These are phyloP conservation scores for Fusarium nanum DNA, from an alignment of 2,329 filamentous ascomycete genomes.

Conservation along the genomic window DNA sequence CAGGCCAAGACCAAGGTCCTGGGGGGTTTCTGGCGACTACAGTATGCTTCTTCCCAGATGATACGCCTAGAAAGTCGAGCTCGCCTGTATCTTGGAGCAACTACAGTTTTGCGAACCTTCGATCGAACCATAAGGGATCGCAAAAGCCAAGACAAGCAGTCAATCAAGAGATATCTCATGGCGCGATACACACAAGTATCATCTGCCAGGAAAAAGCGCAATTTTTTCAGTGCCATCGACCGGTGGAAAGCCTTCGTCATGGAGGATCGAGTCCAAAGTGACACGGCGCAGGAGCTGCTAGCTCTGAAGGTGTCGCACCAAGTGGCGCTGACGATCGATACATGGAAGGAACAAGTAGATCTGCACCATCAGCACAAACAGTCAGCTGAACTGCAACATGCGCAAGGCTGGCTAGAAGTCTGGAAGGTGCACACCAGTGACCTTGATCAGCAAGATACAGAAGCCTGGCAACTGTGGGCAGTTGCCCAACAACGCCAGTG, in stretches of 20 bases:
- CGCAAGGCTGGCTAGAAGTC: conserved; percentile 33
- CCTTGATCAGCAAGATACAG: conserved; percentile 42
- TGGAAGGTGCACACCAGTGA: conserved; percentile 42
- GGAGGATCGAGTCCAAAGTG: conserved; percentile 22
- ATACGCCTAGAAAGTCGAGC: conserved; percentile 43
- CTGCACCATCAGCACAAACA: conserved; percentile 33
- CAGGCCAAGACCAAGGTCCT: conserved; percentile 30
- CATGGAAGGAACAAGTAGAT: conserved; percentile 40
- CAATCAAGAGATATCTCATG: conserved; percentile 51
- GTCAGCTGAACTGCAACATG: conserved; percentile 38
- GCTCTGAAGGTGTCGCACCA: conserved; percentile 20
- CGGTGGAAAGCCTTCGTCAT: conserved; percentile 45
- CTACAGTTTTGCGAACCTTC: conserved; percentile 45
- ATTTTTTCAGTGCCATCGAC: conserved; percentile 50
- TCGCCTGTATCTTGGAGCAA: conserved; percentile 49
- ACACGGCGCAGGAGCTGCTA: conserved; percentile 30
- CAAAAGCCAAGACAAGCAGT: conserved; percentile 45
- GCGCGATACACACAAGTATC: conserved; percentile 52
- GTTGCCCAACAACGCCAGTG: conserved; percentile 49
- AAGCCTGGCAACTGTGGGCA: conserved; percentile 51
- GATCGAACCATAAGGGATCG: conserved; percentile 43
- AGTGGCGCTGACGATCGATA: conserved; percentile 15
- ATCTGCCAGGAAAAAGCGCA: conserved; percentile 49
- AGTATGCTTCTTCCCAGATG: conserved; percentile 30
- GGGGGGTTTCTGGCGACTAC: conserved; percentile 20